phyloP scores from a whole-genome alignment of 1,284 basidiomycete genomes.

The Xerocomus minutiporus region DNA sequence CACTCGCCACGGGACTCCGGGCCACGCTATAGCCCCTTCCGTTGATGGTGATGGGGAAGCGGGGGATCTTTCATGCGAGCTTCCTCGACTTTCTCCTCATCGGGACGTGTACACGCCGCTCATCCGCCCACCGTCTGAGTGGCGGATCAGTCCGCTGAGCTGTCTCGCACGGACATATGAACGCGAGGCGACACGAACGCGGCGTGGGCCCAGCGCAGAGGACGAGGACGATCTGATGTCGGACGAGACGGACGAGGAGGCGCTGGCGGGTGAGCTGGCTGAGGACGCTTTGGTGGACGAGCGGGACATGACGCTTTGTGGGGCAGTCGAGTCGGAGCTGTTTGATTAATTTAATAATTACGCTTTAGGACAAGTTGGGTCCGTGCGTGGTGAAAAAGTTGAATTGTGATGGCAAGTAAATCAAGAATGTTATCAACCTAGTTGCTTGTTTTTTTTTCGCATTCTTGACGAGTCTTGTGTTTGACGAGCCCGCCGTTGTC shows the following conservation, averaged over 20 bases:
- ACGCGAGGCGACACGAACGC: conserved; percentile 18
- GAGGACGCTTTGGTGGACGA: conserved; percentile 46
- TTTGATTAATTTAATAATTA: conserved; percentile 24
- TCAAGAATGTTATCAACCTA: conserved; percentile 13
- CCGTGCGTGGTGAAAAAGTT: conserved; percentile 30
- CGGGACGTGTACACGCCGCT: conserved; percentile 28
- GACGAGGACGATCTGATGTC: conserved; percentile 33
- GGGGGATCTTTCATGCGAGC: conserved; percentile 6
- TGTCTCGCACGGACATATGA: conserved; percentile 19
- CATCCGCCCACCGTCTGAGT: conserved; percentile 25
- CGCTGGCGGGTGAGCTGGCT: conserved; percentile 39
- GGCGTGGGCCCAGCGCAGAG: conserved; percentile 19
- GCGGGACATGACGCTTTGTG: conserved; percentile 33
- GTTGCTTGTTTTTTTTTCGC: conserved; percentile 21
- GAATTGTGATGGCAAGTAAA: conserved; percentile 16
- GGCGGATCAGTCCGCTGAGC: conserved; percentile 11
- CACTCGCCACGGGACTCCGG: conserved; percentile 10
- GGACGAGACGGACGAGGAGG: conserved; percentile 41
- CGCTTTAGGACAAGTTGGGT: conserved; percentile 17
- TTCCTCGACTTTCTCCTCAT: conserved; percentile 17
- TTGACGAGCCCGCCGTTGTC: conserved; percentile 27
- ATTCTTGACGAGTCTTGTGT: conserved; percentile 22
- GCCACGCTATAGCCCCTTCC: conserved; percentile 4
- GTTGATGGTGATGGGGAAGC: conserved; percentile 6
- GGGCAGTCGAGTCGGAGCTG: conserved; percentile 28